Conservation (phyloP, 441 rosid genomes). For the Populus tomentosa region DNA sequence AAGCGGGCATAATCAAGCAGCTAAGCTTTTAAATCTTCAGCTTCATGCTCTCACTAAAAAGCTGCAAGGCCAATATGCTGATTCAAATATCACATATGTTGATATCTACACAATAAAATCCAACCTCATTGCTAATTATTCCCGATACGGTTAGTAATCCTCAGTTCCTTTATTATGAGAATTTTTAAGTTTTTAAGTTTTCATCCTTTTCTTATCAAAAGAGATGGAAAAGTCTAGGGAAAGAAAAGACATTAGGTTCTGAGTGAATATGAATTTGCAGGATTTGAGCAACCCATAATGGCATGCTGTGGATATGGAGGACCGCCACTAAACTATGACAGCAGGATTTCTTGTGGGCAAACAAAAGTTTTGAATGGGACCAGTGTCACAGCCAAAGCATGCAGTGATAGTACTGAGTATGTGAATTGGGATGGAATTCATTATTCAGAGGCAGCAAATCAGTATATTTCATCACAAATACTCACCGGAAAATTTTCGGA, state of each 20-base stretch:
- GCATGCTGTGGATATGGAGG: slow-evolving; percentile 94
- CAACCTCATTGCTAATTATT: slow-evolving; percentile 62
- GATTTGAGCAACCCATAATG: slow-evolving; percentile 82
- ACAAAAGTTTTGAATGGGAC: slow-evolving; percentile 67
- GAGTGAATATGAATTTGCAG: slow-evolving; percentile 33
- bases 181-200: background rate
- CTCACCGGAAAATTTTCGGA: slow-evolving; percentile 76
- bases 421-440: slow-evolving; percentile 97
- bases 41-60: slow-evolving; percentile 70
- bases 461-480: slow-evolving; percentile 63
- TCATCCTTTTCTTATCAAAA: background rate
- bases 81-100: slow-evolving; percentile 63
- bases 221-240: background rate
- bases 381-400: slow-evolving; percentile 58
- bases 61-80: slow-evolving; percentile 52
- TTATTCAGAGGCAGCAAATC: slow-evolving; percentile 89
- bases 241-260: background rate
- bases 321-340: slow-evolving; percentile 73
- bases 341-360: slow-evolving; percentile 64
- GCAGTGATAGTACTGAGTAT: slow-evolving; percentile 72
- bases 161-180: background rate
- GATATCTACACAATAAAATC: slow-evolving; percentile 78
- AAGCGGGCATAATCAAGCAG: slow-evolving; percentile 74
- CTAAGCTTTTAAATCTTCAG: slow-evolving; percentile 78
- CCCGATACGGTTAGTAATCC: slow-evolving; percentile 55